phyloP scores from a whole-genome alignment of 208 protist species.

The Naegleria gruberi region DNA sequence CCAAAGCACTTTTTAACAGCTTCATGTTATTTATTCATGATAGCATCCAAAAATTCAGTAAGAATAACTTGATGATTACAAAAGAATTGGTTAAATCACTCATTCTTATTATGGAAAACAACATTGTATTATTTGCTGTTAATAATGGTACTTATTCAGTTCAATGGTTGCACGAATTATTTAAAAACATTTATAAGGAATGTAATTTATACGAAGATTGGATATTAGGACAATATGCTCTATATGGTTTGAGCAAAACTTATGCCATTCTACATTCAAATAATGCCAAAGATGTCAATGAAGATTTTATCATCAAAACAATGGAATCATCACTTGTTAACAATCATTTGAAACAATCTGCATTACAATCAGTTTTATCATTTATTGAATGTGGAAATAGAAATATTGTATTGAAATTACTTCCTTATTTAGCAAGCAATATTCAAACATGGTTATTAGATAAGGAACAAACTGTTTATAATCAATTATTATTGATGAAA shows the following conservation, averaged over 20 bases:
- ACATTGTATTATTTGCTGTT: not conserved
- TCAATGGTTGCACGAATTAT: not conserved
- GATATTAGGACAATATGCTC: not conserved
- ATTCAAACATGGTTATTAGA: constrained; percentile 16
- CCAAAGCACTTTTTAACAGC: not conserved
- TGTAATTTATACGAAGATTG: not conserved
- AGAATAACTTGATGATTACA: not conserved
- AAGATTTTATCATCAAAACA: not conserved
- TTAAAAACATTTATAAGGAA: not conserved
- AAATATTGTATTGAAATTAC: not conserved
- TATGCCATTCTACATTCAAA: not conserved
- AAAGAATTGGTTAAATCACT: not conserved
- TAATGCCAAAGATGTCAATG: not conserved
- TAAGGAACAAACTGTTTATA: not conserved
- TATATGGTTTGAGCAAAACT: not conserved
- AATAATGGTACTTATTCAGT: not conserved
- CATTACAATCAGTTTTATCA: not conserved
- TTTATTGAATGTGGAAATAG: not conserved
- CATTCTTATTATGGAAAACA: not conserved
- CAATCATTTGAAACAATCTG: not conserved
- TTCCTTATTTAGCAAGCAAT: not conserved
- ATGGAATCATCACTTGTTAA: not conserved
- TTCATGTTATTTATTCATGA: not conserved
- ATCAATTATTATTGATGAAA: not conserved
- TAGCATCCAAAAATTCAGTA: not conserved